Base-by-base conservation (phyloP, 1,139 yeast species). In the Candida smagusa region DNA sequence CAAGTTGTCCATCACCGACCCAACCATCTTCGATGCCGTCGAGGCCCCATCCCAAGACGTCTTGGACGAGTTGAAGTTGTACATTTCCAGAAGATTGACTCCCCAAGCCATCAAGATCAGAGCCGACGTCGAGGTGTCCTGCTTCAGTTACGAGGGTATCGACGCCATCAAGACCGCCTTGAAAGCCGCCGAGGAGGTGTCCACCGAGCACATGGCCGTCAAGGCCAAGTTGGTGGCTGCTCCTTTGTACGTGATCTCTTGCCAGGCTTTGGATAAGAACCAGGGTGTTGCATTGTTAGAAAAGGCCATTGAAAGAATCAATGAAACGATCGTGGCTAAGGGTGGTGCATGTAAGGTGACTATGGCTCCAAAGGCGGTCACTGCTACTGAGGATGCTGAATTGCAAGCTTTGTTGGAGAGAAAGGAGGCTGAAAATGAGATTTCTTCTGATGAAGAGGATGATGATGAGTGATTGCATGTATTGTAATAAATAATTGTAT, bases 341-440 rank as follows among this genome's bases (percentile, higher is more conserved):
- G 96, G 89, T 42, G 99, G 99, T 58, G 78, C 80, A 43, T 84
- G 96, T 62, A 88, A 86, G 52, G 84, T 92, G 48, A 89, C 95
- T 46, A 90, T 92, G 97, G 92, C 95, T 53, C 97, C 98, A 58
- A 90, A 90, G 79, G 97, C 97, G 34, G 97, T 92, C 49, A 88
- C 97, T 44, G 97, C 96, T 44, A 86, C 92, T 45, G 99, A 92
- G 63, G 99, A 92, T 63, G 97, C 97, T 44, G 97, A 90, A 68
- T 80, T 92, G 59, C 96, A 89, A 66, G 96, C 96, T 48, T 74
- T 92, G 51, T 84, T 92, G 80, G 76, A 71, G 50, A 65, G 72
- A 47, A 72, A 71, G 53, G 76, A 68, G 54, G 73, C 68, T 39
- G 77, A 70, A 47, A 75, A 71, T 39, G 65, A 63, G 49, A 69